Percentiles rank a stretch among this genome's conserved stretches.
Conservation (phyloP, 176 grass and related monocot species). For the Aegilops speltoides region DNA sequence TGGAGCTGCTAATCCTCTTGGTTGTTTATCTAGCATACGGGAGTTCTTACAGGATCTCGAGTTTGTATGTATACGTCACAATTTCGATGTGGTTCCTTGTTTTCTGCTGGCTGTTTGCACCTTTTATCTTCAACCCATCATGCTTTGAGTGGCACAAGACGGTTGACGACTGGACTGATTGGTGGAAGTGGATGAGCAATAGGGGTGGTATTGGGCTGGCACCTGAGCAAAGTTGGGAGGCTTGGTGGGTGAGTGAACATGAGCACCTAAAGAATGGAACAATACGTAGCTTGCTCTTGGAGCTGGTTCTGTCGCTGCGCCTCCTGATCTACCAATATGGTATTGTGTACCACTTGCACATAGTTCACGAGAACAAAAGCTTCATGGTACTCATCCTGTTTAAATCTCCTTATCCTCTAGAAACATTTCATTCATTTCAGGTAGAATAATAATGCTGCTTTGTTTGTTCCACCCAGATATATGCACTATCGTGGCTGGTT, state of each 20-base stretch:
- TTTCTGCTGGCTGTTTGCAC: conserved; percentile 65
- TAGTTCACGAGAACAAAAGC: conserved; percentile 49
- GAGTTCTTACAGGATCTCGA: conserved; percentile 49
- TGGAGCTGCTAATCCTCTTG: conserved; percentile 67
- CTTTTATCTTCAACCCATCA: conserved; percentile 79
- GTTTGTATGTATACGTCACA: conserved; percentile 53
- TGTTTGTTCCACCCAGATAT: conserved; percentile 42
- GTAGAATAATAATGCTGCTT: conserved; percentile 24
- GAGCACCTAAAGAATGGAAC: conserved; percentile 57
- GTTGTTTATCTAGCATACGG: conserved; percentile 68
- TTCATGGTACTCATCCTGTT: conserved; percentile 45
- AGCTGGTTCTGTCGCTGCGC: conserved; percentile 55
- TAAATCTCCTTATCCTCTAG: conserved; percentile 13
- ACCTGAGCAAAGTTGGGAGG: conserved; percentile 69
- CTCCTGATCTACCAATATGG: conserved; percentile 78
- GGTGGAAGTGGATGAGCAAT: conserved; percentile 71
- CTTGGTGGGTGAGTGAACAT: conserved; percentile 74
- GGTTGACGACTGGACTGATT: conserved; percentile 70
- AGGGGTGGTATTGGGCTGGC: conserved; percentile 66
- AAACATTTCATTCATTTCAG: not conserved
- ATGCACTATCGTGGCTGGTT: conserved; percentile 71
- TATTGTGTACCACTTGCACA: conserved; percentile 72
- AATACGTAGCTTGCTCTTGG: conserved; percentile 57
- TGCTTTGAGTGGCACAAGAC: conserved; percentile 85
- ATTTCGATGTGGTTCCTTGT: conserved; percentile 76